A percentile compares a stretch with the other conserved stretches of the same genome.
Evolutionary conservation across 129 eudicot species (phyloP).

Genomic region (Sambucus nigra): DNA sequence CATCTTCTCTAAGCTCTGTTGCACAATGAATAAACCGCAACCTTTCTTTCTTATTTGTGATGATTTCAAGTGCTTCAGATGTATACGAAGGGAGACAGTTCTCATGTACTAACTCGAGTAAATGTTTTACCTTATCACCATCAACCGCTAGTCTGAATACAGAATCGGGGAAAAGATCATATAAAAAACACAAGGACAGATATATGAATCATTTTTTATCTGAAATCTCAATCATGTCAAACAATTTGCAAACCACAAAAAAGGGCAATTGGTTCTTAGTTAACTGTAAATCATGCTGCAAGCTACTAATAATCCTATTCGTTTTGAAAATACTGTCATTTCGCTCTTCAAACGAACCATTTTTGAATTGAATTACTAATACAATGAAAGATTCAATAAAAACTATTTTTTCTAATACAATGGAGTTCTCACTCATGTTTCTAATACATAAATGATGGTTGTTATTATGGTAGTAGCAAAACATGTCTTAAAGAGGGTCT

Average conservation of each 20-base stretch:
- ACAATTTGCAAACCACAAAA: slow-evolving; percentile 12
- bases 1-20: slow-evolving; percentile 14
- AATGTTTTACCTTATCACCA: slow-evolving; percentile 7
- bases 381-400: too few species aligned
- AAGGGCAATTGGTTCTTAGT: slow-evolving; percentile 20
- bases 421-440: too few species aligned
- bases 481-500: too few species aligned
- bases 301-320: neutral
- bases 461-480: too few species aligned
- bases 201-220: neutral
- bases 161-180: neutral
- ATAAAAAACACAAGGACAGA: neutral
- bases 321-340: slow-evolving; percentile 10
- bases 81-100: neutral
- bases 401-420: too few species aligned
- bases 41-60: neutral
- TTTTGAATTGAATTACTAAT: too few species aligned
- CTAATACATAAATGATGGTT: too few species aligned
- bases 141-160: neutral
- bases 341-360: too few species aligned
- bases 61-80: neutral
- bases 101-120: slow-evolving; percentile 2
- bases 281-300: slow-evolving; percentile 5
- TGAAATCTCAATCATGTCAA: slow-evolving; percentile 2
- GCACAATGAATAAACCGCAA: neutral